A percentile compares a stretch with the other conserved stretches of the same genome.
Evolutionary conservation across 495 filamentous ascomycete species (phyloP).

Genomic region (Penicillium ochrochloron): DNA sequence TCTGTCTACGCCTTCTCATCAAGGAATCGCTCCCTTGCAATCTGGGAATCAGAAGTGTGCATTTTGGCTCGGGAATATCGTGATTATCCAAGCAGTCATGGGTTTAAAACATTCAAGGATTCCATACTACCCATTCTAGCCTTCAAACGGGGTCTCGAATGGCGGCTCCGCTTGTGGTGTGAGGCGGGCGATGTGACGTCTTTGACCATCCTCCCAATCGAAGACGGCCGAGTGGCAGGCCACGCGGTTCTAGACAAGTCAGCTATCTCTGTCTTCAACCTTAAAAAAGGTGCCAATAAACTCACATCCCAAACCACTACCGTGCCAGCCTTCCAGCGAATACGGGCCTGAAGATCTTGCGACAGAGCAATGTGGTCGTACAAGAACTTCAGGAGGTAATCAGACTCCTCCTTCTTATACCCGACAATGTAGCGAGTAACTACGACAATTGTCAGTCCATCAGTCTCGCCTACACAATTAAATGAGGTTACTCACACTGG

Average conservation of each 20-base stretch:
- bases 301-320: slow-evolving; percentile 67
- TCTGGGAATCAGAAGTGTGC: neutral
- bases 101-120: neutral
- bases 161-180: slow-evolving; percentile 83
- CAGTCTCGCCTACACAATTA: neutral
- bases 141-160: slow-evolving; percentile 63
- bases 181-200: slow-evolving; percentile 80
- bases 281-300: slow-evolving; percentile 3
- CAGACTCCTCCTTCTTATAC: slow-evolving; percentile 71
- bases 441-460: slow-evolving; percentile 23
- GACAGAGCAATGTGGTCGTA: slow-evolving; percentile 64
- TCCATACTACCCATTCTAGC: slow-evolving; percentile 28
- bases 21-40: neutral
- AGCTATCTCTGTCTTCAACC: neutral
- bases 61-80: neutral
- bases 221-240: slow-evolving; percentile 77
- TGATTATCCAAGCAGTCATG: neutral
- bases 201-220: slow-evolving; percentile 80
- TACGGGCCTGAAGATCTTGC: slow-evolving; percentile 61
- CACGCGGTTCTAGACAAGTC: slow-evolving; percentile 63
- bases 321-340: slow-evolving; percentile 61
- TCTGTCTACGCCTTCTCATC: neutral
- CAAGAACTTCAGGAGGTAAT: slow-evolving; percentile 67
- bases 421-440: slow-evolving; percentile 66
- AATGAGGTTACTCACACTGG: slow-evolving; percentile 65